Percentiles rank a stretch among this genome's conserved stretches.
These are phyloP conservation scores for Martiniozyma abietophila DNA, from an alignment of 805 yeast species.

Conservation along the genomic window DNA sequence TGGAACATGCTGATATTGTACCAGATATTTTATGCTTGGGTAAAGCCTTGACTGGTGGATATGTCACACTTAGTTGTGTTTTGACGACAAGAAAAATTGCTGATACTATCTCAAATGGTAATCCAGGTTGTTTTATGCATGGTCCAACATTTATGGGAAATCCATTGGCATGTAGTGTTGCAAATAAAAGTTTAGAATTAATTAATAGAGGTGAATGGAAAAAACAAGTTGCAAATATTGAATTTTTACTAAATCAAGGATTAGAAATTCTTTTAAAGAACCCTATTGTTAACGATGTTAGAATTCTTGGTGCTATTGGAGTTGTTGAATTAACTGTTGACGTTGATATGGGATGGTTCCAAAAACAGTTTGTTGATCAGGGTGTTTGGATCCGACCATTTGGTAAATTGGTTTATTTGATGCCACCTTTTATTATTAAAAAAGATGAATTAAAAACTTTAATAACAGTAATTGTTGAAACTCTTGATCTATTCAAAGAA, in stretches of 20 bases:
- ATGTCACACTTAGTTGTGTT: conserved; percentile 13
- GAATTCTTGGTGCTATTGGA: conserved; percentile 10
- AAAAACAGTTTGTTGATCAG: conserved; percentile 6
- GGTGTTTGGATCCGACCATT: conserved; percentile 12
- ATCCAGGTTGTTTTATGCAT: conserved; percentile 9
- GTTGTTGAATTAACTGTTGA: conserved; percentile 6
- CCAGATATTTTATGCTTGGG: conserved; percentile 42
- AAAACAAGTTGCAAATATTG: conserved; percentile 4
- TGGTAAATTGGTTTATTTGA: conserved; percentile 9
- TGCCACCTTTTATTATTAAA: conserved; percentile 7
- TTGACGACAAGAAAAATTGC: conserved; percentile 8
- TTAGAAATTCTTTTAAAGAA: not conserved
- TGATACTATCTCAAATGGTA: conserved; percentile 5
- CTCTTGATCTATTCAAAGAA: not conserved
- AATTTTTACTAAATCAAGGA: not conserved
- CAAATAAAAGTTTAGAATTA: conserved; percentile 8
- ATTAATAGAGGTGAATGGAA: conserved; percentile 6
- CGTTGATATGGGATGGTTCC: conserved; percentile 9
- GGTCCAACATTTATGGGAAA: conserved; percentile 12
- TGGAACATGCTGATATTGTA: conserved; percentile 34
- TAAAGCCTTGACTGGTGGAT: conserved; percentile 39
- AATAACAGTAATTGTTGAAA: conserved; percentile 2
- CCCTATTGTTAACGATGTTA: conserved; percentile 5
- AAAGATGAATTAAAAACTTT: conserved; percentile 1
- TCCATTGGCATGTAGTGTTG: conserved; percentile 9